Evolutionary conservation across 225 moss, liverwort and hornwort species (phyloP).

Genomic region (Sphagnum contortum): DNA sequence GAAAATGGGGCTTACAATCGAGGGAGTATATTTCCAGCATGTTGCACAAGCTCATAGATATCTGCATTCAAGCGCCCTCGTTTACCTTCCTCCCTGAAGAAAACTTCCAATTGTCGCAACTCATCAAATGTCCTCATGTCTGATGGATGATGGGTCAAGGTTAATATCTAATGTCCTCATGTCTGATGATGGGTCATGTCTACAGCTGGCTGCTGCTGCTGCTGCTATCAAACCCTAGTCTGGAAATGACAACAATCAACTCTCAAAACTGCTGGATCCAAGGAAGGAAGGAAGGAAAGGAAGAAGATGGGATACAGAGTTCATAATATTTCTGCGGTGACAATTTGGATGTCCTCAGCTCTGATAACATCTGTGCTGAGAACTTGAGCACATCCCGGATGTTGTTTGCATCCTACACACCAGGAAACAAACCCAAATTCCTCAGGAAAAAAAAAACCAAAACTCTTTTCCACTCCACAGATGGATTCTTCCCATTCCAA

Average conservation of each 20-base stretch:
- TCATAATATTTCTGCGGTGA: constrained; percentile 98
- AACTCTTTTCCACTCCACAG: too few species aligned
- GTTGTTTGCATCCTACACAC: constrained; percentile 81
- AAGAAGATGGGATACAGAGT: constrained; percentile 69
- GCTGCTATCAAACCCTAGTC: too few species aligned
- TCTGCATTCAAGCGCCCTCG: constrained; percentile 89
- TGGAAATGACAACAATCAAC: too few species aligned
- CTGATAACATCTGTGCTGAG: constrained; percentile 94
- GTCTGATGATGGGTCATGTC: too few species aligned
- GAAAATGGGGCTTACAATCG: constrained; percentile 55
- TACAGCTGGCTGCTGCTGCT: too few species aligned
- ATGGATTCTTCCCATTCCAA: too few species aligned
- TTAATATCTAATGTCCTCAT: too few species aligned
- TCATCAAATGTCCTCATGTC: constrained; percentile 94
- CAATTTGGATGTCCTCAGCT: constrained; percentile 91
- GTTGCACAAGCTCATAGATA: constrained; percentile 92
- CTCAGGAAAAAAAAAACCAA: too few species aligned
- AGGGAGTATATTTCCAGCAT: constrained; percentile 91
- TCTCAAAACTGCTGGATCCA: too few species aligned
- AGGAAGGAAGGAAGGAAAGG: too few species aligned
- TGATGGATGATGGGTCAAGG: constrained; percentile 41
- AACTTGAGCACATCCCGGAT: constrained; percentile 85
- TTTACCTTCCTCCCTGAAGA: constrained; percentile 87
- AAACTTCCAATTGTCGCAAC: constrained; percentile 79
- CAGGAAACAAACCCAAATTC: background rate